A percentile compares a stretch with the other conserved stretches of the same genome.
Conservation (phyloP, 1,284 basidiomycete species). For the Cryptococcus floricola region DNA sequence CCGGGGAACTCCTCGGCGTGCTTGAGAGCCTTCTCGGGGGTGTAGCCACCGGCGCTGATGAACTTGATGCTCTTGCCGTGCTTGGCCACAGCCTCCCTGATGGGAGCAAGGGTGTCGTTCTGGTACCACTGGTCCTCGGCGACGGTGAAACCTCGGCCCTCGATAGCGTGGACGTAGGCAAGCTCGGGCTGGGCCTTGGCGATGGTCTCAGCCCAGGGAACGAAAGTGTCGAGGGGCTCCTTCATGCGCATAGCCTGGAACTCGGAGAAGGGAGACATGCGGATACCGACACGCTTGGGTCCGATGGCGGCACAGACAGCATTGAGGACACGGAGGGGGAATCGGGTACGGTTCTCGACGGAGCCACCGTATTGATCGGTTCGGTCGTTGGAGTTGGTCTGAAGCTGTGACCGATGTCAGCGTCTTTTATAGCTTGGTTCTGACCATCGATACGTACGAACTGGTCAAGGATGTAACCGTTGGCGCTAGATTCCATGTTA, state of each 20-base stretch:
- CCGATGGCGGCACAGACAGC: slow-evolving; percentile 55
- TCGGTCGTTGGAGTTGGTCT: slow-evolving; percentile 55
- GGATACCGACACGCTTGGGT: slow-evolving; percentile 53
- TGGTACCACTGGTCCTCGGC: slow-evolving; percentile 17
- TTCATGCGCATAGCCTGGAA: slow-evolving; percentile 46
- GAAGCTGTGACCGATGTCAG: slow-evolving; percentile 50
- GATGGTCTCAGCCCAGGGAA: slow-evolving; percentile 24
- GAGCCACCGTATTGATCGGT: slow-evolving; percentile 61
- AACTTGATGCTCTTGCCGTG: slow-evolving; percentile 31
- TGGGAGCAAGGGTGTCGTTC: slow-evolving; percentile 22
- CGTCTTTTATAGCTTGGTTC: not conserved
- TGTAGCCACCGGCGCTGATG: slow-evolving; percentile 55
- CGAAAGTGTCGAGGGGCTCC: slow-evolving; percentile 11
- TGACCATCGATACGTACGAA: slow-evolving; percentile 43
- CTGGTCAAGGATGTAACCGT: slow-evolving; percentile 52
- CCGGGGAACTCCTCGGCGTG: slow-evolving; percentile 39
- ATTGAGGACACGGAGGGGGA: slow-evolving; percentile 56
- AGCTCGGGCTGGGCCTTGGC: slow-evolving; percentile 52
- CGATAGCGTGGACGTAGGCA: slow-evolving; percentile 60
- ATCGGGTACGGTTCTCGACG: slow-evolving; percentile 56
- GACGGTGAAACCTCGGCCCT: slow-evolving; percentile 45
- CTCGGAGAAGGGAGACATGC: slow-evolving; percentile 57
- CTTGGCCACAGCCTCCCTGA: slow-evolving; percentile 23
- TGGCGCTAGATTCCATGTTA: not conserved
- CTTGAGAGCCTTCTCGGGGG: slow-evolving; percentile 26